Conservation (phyloP, 2,329 filamentous ascomycete species). For the Zasmidium cellare region DNA sequence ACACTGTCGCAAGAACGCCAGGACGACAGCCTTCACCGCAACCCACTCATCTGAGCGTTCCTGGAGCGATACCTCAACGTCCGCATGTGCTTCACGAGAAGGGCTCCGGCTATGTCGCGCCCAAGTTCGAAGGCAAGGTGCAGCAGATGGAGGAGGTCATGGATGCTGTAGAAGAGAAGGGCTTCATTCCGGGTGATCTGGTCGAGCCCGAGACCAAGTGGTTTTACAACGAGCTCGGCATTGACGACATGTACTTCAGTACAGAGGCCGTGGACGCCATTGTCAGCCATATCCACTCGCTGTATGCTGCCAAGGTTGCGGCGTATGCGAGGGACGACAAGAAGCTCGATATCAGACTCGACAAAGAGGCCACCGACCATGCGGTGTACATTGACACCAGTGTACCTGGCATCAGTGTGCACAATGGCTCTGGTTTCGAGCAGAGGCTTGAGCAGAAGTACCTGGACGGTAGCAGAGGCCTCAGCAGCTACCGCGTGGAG, state of each 20-base stretch:
- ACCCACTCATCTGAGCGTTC: constrained; percentile 79
- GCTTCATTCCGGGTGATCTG: constrained; percentile 82
- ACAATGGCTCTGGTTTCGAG: constrained; percentile 86
- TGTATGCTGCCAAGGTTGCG: constrained; percentile 95
- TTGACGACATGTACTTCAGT: constrained; percentile 98
- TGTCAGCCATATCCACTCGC: constrained; percentile 88
- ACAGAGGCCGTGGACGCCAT: constrained; percentile 85
- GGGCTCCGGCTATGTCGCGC: constrained; percentile 90
- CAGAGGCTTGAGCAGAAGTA: constrained; percentile 94
- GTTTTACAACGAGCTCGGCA: constrained; percentile 98
- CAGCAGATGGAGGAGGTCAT: constrained; percentile 91
- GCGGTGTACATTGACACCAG: constrained; percentile 99
- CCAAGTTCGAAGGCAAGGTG: constrained; percentile 88
- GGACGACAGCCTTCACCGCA: constrained; percentile 78
- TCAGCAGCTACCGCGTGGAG: constrained; percentile 86
- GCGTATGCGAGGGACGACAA: constrained; percentile 92
- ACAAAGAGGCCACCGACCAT: constrained; percentile 92
- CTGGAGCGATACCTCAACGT: constrained; percentile 52
- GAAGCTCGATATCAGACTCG: constrained; percentile 87
- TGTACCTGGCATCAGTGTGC: constrained; percentile 75
- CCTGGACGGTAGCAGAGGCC: constrained; percentile 71
- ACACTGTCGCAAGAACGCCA: constrained; percentile 53
- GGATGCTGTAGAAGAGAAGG: constrained; percentile 72
- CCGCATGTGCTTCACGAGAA: constrained; percentile 81
- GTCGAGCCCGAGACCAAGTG: constrained; percentile 84